Percentiles rank a stretch among this genome's conserved stretches.
Evolutionary conservation across 2,329 filamentous ascomycete species (phyloP).

Genomic region (Fusarium subglutinans): DNA sequence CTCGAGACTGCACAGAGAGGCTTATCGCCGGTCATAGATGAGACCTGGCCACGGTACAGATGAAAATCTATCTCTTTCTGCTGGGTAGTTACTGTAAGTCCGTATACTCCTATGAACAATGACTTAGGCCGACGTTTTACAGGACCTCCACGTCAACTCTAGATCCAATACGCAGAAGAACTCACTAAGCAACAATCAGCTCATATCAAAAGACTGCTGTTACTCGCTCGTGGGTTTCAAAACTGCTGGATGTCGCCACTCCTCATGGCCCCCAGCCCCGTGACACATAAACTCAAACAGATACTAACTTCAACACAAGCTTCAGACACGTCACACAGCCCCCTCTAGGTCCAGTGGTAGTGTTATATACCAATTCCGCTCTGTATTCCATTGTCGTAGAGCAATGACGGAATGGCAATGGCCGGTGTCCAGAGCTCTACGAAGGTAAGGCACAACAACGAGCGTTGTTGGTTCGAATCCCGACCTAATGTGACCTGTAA

Average conservation of each 20-base stretch:
- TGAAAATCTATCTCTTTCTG: background rate
- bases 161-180: background rate
- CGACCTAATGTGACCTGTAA: background rate
- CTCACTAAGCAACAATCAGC: fast-evolving
- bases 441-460: constrained; percentile 5
- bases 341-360: background rate
- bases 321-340: background rate
- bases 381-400: background rate
- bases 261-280: background rate
- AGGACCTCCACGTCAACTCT: background rate
- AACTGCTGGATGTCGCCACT: background rate
- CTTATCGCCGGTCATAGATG: background rate
- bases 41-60: fast-evolving
- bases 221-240: fast-evolving
- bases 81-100: background rate
- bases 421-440: constrained; percentile 13
- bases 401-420: constrained; percentile 17
- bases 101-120: background rate
- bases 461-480: constrained; percentile 3
- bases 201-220: background rate
- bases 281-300: background rate
- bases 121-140: too few relatives aligned
- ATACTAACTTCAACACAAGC: background rate
- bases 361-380: background rate
- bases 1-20: background rate